Percentiles rank a stretch among this genome's conserved stretches.
These are phyloP conservation scores for Cadophora gregata DNA, from an alignment of 2,329 filamentous ascomycete species.

Conservation along the genomic window DNA sequence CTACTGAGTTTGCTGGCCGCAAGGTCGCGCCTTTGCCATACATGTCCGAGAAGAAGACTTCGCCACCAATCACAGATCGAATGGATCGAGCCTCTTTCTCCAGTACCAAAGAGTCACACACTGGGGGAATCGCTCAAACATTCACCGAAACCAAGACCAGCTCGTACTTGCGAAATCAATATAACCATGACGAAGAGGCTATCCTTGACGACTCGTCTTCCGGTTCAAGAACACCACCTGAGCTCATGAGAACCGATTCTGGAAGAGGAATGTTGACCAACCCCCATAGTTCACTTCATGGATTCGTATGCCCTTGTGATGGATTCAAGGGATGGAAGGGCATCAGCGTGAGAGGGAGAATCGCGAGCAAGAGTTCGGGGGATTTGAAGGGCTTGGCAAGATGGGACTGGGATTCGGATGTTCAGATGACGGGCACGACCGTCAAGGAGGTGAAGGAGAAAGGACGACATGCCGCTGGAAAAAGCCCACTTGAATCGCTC, in stretches of 20 bases:
- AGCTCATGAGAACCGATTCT: conserved; percentile 22
- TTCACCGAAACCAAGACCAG: conserved; percentile 66
- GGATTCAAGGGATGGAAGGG: conserved; percentile 68
- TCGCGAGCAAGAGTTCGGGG: conserved; percentile 65
- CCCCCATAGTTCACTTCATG: conserved; percentile 62
- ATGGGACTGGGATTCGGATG: conserved; percentile 50
- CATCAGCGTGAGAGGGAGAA: conserved; percentile 60
- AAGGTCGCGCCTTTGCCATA: conserved; percentile 15
- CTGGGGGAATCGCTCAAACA: conserved; percentile 57
- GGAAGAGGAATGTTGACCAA: conserved; percentile 43
- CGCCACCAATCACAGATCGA: conserved; percentile 35
- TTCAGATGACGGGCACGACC: neutral
- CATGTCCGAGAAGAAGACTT: conserved; percentile 20
- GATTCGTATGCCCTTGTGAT: conserved; percentile 62
- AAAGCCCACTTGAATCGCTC: conserved; percentile 48
- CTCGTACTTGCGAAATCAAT: conserved; percentile 53
- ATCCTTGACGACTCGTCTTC: conserved; percentile 52
- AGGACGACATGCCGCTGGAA: conserved; percentile 49
- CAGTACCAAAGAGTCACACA: conserved; percentile 41
- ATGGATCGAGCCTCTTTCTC: conserved; percentile 43
- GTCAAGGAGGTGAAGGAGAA: conserved; percentile 28
- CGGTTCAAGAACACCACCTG: conserved; percentile 31
- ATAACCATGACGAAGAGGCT: conserved; percentile 52
- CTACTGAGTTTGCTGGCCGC: conserved; percentile 14
- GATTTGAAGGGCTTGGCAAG: conserved; percentile 62